A percentile compares a stretch with the other conserved stretches of the same genome.
These are phyloP conservation scores for Bremia lactucae DNA, from an alignment of 352 stramenopile species.

Conservation along the genomic window DNA sequence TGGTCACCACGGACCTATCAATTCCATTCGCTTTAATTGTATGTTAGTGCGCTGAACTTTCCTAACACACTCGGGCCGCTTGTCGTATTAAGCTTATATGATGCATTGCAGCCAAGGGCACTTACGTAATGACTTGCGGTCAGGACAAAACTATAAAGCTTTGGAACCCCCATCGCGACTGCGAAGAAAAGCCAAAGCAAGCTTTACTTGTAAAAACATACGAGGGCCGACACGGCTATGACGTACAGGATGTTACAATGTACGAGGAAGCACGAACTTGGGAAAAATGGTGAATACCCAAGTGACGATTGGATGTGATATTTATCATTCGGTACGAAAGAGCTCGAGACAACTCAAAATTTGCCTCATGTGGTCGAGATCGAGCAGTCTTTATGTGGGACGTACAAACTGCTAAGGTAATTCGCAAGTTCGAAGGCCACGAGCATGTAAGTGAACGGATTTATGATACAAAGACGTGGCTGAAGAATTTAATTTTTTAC, in stretches of 20 bases:
- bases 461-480: background rate
- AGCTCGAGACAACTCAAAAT: constrained; percentile 75
- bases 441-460: constrained; percentile 29
- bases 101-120: constrained; percentile 54
- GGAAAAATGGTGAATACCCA: background rate
- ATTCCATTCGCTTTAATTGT: constrained; percentile 79
- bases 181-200: constrained; percentile 39
- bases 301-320: constrained; percentile 1
- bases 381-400: constrained; percentile 85
- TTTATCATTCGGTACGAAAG: constrained; percentile 17
- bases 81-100: background rate
- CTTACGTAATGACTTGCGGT: constrained; percentile 84
- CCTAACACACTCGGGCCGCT: background rate
- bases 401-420: constrained; percentile 70
- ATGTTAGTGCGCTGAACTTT: background rate
- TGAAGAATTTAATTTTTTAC: background rate
- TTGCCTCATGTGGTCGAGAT: constrained; percentile 81
- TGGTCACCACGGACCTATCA: constrained; percentile 61
- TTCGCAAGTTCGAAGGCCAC: constrained; percentile 86
- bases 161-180: constrained; percentile 81
- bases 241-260: constrained; percentile 86
- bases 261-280: constrained; percentile 15
- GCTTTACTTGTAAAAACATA: constrained; percentile 82
- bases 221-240: constrained; percentile 76
- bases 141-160: constrained; percentile 81